A percentile compares a stretch with the other conserved stretches of the same genome.
Evolutionary conservation across 1,284 basidiomycete species (phyloP).

Genomic region (Cutaneotrichosporon mucoides): DNA sequence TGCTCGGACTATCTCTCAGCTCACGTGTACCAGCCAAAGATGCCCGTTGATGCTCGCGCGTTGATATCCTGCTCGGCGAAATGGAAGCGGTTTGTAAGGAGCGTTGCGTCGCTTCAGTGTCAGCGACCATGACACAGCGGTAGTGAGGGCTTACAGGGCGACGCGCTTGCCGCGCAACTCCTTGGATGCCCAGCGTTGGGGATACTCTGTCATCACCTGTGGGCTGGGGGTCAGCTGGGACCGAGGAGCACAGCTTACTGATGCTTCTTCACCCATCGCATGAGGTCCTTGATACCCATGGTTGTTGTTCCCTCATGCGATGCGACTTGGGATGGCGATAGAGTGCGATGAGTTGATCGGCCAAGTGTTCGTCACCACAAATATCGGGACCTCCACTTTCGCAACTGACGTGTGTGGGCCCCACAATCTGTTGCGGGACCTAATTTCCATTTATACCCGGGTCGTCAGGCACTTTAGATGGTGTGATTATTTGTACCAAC

Average conservation of each 20-base stretch:
- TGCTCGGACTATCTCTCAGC: background rate
- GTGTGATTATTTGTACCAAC: no score
- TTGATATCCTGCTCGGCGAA: slow-evolving; percentile 28
- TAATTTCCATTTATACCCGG: no score
- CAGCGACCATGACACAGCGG: background rate
- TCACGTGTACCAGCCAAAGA: slow-evolving; percentile 47
- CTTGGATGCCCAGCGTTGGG: slow-evolving; percentile 34
- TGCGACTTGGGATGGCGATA: background rate
- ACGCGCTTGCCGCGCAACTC: slow-evolving; percentile 36
- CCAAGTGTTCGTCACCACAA: no score
- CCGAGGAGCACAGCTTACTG: slow-evolving; percentile 23
- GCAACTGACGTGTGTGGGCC: no score
- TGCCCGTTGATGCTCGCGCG: slow-evolving; percentile 26
- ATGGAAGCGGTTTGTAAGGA: slow-evolving; percentile 47
- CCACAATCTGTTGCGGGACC: no score
- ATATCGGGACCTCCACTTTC: no score
- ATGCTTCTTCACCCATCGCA: slow-evolving; percentile 33
- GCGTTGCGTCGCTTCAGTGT: slow-evolving; percentile 40
- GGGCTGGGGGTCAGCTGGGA: slow-evolving; percentile 26
- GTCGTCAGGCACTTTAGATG: no score
- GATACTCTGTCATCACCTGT: slow-evolving; percentile 23
- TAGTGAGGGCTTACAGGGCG: slow-evolving; percentile 33
- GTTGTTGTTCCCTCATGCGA: background rate
- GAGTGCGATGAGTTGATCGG: background rate
- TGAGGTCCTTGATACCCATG: slow-evolving; percentile 44